These are phyloP conservation scores for Usnea hakonensis DNA, from an alignment of 495 filamentous ascomycete species.

Conservation along the genomic window DNA sequence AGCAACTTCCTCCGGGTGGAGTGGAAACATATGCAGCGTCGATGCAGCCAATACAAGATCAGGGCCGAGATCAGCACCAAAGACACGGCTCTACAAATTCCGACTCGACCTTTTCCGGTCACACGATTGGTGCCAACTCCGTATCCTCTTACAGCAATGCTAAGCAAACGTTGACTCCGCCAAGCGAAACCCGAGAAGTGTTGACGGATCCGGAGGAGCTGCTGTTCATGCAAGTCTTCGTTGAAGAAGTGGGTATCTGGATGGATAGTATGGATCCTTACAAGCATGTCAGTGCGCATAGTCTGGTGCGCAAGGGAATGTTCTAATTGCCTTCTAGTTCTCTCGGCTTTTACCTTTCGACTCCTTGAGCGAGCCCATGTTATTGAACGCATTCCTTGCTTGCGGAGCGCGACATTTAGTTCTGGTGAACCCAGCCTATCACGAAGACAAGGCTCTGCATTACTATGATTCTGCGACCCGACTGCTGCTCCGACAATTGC, in stretches of 20 bases:
- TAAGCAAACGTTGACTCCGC: slow-evolving; percentile 42
- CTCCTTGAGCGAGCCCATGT: slow-evolving; percentile 74
- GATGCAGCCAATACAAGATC: slow-evolving; percentile 23
- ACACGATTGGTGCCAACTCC: slow-evolving; percentile 21
- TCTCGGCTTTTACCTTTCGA: slow-evolving; percentile 73
- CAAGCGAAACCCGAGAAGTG: slow-evolving; percentile 42
- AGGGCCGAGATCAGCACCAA: slow-evolving; percentile 25
- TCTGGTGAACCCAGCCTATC: slow-evolving; percentile 60
- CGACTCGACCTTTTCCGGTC: slow-evolving; percentile 29
- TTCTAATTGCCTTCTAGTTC: slow-evolving; percentile 47
- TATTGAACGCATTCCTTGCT: slow-evolving; percentile 85
- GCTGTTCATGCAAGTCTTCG: slow-evolving; percentile 80
- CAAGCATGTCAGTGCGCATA: slow-evolving; percentile 58
- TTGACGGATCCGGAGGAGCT: slow-evolving; percentile 69
- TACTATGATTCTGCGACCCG: slow-evolving; percentile 80
- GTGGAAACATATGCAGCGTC: slow-evolving; percentile 29
- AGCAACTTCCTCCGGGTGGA: slow-evolving; percentile 32
- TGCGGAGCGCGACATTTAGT: slow-evolving; percentile 79
- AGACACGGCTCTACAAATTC: slow-evolving; percentile 29
- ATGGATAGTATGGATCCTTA: slow-evolving; percentile 86
- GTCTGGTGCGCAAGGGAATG: slow-evolving; percentile 15
- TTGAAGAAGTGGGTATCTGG: slow-evolving; percentile 85
- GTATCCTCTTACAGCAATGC: slow-evolving; percentile 32
- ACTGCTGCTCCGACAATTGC: slow-evolving; percentile 60
- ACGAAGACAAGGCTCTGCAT: slow-evolving; percentile 66